These are phyloP conservation scores for Macrocystidia cucumis DNA, from an alignment of 1,284 basidiomycete genomes.

Conservation along the genomic window DNA sequence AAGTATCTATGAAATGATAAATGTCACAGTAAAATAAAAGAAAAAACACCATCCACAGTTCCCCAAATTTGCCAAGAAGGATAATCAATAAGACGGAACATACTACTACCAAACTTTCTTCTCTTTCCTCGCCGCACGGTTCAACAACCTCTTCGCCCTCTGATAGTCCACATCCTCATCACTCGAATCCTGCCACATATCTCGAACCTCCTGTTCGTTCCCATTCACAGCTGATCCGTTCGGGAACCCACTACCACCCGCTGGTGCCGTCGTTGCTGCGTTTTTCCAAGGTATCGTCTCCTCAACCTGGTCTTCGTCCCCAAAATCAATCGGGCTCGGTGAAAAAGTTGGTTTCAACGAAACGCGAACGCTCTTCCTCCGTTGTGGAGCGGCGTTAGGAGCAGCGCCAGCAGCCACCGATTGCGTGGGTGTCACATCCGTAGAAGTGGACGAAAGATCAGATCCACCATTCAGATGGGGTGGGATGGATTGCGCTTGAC, in stretches of 20 bases:
- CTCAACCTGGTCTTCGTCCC: conserved; percentile 47
- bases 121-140: conserved; percentile 31
- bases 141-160: conserved; percentile 46
- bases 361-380: conserved; percentile 69
- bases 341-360: conserved; percentile 67
- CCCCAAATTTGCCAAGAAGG: not conserved
- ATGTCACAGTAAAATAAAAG: not conserved
- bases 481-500: too few species aligned
- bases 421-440: not conserved
- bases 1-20: not conserved
- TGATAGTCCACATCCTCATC: conserved; percentile 65
- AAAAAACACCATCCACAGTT: not conserved
- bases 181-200: conserved; percentile 66
- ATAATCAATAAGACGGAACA: conserved; percentile 4
- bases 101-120: conserved; percentile 15
- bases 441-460: too few species aligned
- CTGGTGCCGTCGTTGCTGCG: not conserved
- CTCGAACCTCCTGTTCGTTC: conserved; percentile 16
- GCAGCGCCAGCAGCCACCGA: not conserved
- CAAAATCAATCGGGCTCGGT: conserved; percentile 54
- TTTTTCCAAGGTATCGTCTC: conserved; percentile 4
- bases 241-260: not conserved
- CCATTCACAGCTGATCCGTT: conserved; percentile 10
- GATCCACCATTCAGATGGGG: too few species aligned
- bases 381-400: conserved; percentile 7